Conservation (phyloP, 2,329 filamentous ascomycete species). For the Trichoderma lentiforme region DNA sequence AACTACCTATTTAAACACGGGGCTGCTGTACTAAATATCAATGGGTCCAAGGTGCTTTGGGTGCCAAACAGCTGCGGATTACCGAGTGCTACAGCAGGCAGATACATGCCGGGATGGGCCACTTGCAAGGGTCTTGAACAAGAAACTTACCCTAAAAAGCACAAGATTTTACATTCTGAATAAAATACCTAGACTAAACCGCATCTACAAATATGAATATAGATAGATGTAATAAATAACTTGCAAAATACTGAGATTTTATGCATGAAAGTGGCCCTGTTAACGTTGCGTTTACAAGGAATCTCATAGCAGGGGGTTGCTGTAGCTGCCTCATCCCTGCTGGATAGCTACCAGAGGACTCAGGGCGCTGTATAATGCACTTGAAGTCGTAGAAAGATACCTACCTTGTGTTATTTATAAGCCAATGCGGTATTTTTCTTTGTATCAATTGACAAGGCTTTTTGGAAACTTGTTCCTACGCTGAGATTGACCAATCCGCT, state of each 20-base stretch:
- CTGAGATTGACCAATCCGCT: background rate
- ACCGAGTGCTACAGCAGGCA: background rate
- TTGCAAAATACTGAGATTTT: background rate
- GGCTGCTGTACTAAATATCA: background rate
- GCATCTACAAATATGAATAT: background rate
- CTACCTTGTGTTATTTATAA: background rate
- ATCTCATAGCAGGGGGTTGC: background rate
- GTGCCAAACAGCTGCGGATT: background rate
- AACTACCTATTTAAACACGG: background rate
- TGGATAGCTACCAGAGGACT: background rate
- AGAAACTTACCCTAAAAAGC: background rate
- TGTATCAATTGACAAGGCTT: background rate
- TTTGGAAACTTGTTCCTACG: background rate
- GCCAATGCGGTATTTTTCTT: background rate
- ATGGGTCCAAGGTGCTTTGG: background rate
- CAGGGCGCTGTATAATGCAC: background rate
- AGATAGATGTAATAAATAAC: background rate
- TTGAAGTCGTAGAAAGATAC: background rate
- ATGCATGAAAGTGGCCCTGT: background rate
- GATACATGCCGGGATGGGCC: background rate
- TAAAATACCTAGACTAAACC: background rate
- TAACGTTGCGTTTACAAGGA: background rate
- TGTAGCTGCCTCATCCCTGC: background rate
- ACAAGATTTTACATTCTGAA: background rate
- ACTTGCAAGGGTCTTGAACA: background rate